Evolutionary conservation across 495 filamentous ascomycete species (phyloP), one percentile per base, ranked within the genome.

Genomic region (Penicilliopsis zonata): DNA sequence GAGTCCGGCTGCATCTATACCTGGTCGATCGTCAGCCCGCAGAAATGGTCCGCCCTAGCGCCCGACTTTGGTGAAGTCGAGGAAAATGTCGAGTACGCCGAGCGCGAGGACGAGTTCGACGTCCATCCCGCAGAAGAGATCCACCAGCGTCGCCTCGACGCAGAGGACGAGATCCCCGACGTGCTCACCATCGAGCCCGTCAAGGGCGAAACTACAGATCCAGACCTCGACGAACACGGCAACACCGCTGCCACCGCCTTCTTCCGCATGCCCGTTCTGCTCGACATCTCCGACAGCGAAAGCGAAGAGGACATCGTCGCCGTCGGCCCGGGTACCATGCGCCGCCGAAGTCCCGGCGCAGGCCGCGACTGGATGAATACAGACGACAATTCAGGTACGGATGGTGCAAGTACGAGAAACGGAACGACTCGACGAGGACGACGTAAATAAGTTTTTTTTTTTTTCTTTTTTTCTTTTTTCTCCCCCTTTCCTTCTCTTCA

Each of bases 1-100:
- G 90, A 96, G 51, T 78, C 78, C 1, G 90, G 90, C 1, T 72
- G 79, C 35, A 78, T 96, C 18, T 90, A 92, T 53, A 76, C 88
- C 9, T 99, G 92, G 92, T 82, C 82, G 13, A 86, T 92, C 30
- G 76, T 83, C 17, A 83, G 79, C 12, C 86, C 86, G 1, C 90
- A 99, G 48, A 79, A 86, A 37, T 99, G 90, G 90, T 93, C 86
- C 18, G 88, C 90, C 0, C 72, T 99, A 6, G 90, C 90, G 5
- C 90, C 90, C 0, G 90, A 99, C 54, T 99, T 99, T 50, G 83
- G 72, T 20, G 90, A 99, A 54, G 84, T 99, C 7, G 90, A 99
- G 59, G 92, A 96, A 55, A 96, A 96, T 37, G 84, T 94, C 8
- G 86, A 94, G 56, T 96, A 96, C 47, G 69, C 88, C 22, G 90